Evolutionary conservation across 805 yeast genomes (phyloP).

Genomic region (Wickerhamomyces rabaulensis): DNA sequence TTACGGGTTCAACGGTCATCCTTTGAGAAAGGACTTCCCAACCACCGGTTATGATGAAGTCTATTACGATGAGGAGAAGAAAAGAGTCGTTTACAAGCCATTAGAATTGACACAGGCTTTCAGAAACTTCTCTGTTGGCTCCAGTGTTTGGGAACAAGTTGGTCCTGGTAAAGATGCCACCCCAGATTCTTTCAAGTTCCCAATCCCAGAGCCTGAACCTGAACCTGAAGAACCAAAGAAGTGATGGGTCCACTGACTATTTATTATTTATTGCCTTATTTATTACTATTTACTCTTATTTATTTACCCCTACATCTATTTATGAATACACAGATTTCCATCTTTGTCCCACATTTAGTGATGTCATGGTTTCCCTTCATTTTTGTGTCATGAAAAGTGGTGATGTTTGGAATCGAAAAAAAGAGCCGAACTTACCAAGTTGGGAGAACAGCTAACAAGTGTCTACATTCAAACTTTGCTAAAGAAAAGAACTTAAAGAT

Average conservation of each 20-base stretch:
- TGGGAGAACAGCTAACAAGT: no score
- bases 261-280: slow-evolving; percentile 6
- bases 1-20: slow-evolving; percentile 90
- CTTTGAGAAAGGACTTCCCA: slow-evolving; percentile 89
- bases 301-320: slow-evolving; percentile 9
- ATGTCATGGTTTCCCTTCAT: background rate
- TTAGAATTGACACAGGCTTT: slow-evolving; percentile 88
- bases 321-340: slow-evolving; percentile 3
- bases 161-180: slow-evolving; percentile 81
- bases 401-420: background rate
- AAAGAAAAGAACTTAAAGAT: background rate
- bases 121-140: slow-evolving; percentile 85
- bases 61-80: slow-evolving; percentile 85
- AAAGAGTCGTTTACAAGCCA: slow-evolving; percentile 85
- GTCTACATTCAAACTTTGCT: background rate
- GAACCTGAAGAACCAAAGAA: slow-evolving; percentile 34
- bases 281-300: slow-evolving; percentile 15
- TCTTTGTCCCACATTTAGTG: background rate
- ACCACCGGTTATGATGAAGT: slow-evolving; percentile 89
- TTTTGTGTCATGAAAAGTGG: slow-evolving; percentile 1
- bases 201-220: slow-evolving; percentile 76
- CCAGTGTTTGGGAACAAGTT: slow-evolving; percentile 88
- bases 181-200: slow-evolving; percentile 77
- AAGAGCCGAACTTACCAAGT: no score
- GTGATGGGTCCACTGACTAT: slow-evolving; percentile 4